Evolutionary conservation across 1,284 basidiomycete species (phyloP), one percentile per base, ranked within the genome.

Genomic region (Lentinus polychrous): DNA sequence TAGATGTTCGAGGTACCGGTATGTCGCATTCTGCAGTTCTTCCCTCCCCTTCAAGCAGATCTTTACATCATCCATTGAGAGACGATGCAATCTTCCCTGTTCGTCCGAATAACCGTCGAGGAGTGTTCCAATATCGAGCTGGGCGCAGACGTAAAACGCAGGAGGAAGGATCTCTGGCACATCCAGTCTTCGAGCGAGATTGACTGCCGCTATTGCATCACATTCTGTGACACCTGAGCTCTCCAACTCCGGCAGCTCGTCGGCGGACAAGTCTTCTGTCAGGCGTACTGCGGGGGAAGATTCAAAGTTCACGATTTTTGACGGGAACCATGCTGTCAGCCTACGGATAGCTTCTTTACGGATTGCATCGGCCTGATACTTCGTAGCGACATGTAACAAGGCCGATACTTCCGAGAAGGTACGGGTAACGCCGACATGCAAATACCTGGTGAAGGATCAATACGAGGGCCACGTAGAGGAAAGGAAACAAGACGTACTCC

Each of bases 101-200:
- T 20, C n/a, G 20, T 45, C 44, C 3, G 10, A 5, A 10, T 38
- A 18, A 11, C 35, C 40, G 8, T 40, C 24, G 22, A 53, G 18
- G 8, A 51, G 36, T 3, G 15, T 32, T 3, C 48, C 46, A 4
- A 18, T 12, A 8, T 22, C n/a, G 17, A 48, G 49, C 12, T 35
- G 34, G 32, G 39, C 44, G 52, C 48, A 52, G 12, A 27, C 41
- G 50, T 50, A 51, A 35, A 56, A 46, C 10, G 50, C 52, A 7
- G 41, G 22, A 3, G 52, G 52, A n/a, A 56, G 35, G 8, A 56
- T 14, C 0, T 20, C 14, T 8, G 31, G 22, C 5, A 51, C 43
- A 18, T 49, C 46, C 12, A 50, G 31, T 8, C 41, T 15, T 14
- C 53, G 45, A 8, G 52, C 55, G 15, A 56, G 43, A 18, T 37